Evolutionary conservation across 1,139 yeast genomes (phyloP).

Genomic region (Debaryomycetaceae sp.): DNA sequence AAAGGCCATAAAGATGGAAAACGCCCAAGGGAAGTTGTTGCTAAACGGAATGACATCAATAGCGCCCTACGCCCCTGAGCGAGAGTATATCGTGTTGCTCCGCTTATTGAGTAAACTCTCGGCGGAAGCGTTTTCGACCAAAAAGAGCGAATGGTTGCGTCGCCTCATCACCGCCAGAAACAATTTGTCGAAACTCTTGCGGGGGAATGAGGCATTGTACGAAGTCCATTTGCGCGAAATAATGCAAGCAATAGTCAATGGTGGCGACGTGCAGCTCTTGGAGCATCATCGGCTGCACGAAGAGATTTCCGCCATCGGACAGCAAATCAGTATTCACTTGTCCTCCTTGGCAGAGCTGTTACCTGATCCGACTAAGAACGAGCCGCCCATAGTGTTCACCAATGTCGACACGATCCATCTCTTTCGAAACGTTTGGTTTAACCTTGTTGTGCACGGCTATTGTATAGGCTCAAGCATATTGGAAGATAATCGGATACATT

Average conservation of each 20-base stretch:
- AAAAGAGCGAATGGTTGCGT: constrained; percentile 20
- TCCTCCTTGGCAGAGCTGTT: constrained; percentile 67
- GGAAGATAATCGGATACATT: constrained; percentile 30
- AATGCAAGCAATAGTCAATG: constrained; percentile 54
- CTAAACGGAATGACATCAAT: constrained; percentile 48
- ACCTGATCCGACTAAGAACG: constrained; percentile 43
- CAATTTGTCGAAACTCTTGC: constrained; percentile 5
- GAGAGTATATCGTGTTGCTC: constrained; percentile 47
- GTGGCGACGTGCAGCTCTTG: constrained; percentile 72
- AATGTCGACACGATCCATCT: constrained; percentile 41
- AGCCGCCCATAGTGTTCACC: constrained; percentile 22
- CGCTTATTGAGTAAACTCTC: constrained; percentile 34
- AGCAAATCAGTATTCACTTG: constrained; percentile 57
- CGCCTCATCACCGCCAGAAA: constrained; percentile 39
- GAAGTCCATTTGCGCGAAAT: constrained; percentile 53
- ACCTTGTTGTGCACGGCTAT: constrained; percentile 86
- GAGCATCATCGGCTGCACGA: constrained; percentile 77
- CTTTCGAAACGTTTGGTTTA: constrained; percentile 90
- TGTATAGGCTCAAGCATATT: constrained; percentile 49
- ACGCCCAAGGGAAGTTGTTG: constrained; percentile 28
- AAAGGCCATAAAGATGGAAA: constrained; percentile 31
- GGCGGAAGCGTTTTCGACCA: constrained; percentile 22
- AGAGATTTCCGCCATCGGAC: constrained; percentile 70
- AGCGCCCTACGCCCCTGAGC: constrained; percentile 46
- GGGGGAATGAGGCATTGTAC: constrained; percentile 26